Base-by-base conservation (phyloP, 1,284 basidiomycete species). In the Heterobasidion occidentale region DNA sequence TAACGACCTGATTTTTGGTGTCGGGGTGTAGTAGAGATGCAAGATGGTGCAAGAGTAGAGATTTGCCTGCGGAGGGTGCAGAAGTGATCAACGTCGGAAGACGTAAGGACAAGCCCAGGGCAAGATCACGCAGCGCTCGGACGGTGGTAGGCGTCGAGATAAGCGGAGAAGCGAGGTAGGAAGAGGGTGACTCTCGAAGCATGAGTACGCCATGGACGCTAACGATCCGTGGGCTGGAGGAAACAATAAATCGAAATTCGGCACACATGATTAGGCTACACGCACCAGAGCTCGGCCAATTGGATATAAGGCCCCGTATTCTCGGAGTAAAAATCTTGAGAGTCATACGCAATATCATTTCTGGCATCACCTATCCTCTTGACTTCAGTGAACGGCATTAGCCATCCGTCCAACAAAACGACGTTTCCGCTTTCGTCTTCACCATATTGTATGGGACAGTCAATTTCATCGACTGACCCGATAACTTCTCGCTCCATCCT, bases 1-100 rank as follows among this genome's bases (percentile, higher is more conserved):
- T 88, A 52, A 98, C 80, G 56, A 90, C 81, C 58, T 86, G 81
- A 58, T 83, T 82, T 46, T 66, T 69, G 11, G 68, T 64, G n/a
- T 75, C 75, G 1, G 89, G 82, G 60, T 84, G 76, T 7, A 96
- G 71, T 6, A 77, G 63, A 6, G 76, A 72, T 5, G 90, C 86
- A 27, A 99, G 82, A 62, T 96, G 84, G 11, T 85, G 78, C 35
- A 99, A 72, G 14, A 97, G 74, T 9, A 93, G 79, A 0, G 88
- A 86, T 68, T 99, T 99, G 56, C 97, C 97, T 4, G 92, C 88
- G 0, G 94, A 96, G 0, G 94, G 87, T 0, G 91, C 74, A 0
- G 95, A 94, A 0, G 92, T 91, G 36, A 99, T 70, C 20, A 99
- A 85, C 8, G 84, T 83, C 1, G 97, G 96, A 0, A 89, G 69